Base-by-base conservation (phyloP, 1,284 basidiomycete genomes). In the Coniferiporia weirii region DNA sequence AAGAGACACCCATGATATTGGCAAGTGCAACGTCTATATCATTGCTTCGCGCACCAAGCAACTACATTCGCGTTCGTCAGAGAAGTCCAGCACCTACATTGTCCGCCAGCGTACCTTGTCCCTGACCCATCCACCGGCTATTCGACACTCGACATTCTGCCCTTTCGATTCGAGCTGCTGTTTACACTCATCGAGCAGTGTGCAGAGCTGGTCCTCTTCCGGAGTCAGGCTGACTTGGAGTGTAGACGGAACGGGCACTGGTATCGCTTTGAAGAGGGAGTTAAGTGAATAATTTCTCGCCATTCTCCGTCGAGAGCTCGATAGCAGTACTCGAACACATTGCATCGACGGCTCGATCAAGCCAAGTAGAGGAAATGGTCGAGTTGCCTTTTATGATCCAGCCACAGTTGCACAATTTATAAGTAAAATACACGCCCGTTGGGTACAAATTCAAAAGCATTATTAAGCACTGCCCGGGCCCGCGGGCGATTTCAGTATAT, bases 121-220 rank as follows among this genome's bases (percentile, higher is more conserved):
- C 66, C 95, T 79, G 47, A 98, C 95, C 95, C 95, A 98, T 35
- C 95, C 95, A 38, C 95, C 95, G 8, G 93, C 95, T 57, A 96
- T 91, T 64, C 94, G 81, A 69, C 93, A 95, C 17, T 84, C 57
- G 78, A 95, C 64, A 70, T 72, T 56, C 79, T 77, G 34, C 74
- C 78, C 61, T 80, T 81, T 73, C 51, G 73, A 67, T 56, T 75
- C 76, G 63, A 88, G 74, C 61, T 80, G 71, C 8, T 70, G 72
- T 15, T 82, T 82, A 66, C 86, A 93, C 60, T 84, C 81, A 67
- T 91, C 83, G 47, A 93, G 76, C 9, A 93, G 75, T 3, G 74
- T 71, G 71, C 88, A 90, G 19, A 90, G 72, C 54, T 73, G 68
- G 59, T 78, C 75, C 68, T 90, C 87, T 3, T 73, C 68, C 0